Evolutionary conservation across 257 asterid species (phyloP), one percentile per base, ranked within the genome.

Genomic region (Leptodermis oblonga): DNA sequence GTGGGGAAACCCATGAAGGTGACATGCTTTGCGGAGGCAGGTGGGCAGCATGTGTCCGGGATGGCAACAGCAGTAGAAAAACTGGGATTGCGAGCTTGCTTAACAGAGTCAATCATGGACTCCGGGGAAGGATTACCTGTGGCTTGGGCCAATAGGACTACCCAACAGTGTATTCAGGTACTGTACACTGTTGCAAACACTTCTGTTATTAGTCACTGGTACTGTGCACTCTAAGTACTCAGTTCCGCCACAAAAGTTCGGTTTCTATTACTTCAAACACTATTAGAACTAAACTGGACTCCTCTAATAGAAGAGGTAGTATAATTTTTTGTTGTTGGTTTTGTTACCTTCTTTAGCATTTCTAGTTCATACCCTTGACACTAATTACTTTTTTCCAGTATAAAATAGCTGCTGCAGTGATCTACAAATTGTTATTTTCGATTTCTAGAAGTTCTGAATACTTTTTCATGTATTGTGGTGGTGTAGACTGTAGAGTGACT

Each of bases 11-110:
- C 13, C 42, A 59, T 22, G 17, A 56, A 87, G 97, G 97, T 90
- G n/a, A 90, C 92, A 3, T 86, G 95, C 84, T 84, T 90, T 74
- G 97, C 93, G 28, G 95, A 90, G 77, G 95, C 93, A 0, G 97
- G 95, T 48, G 97, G 97, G 43, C 92, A 90, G 81, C 93, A 88
- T 72, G 85, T 90, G 48, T 60, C 88, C 0, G 97, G 85, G 58
- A 90, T 88, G 97, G 91, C 86, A 8, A 86, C 85, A 75, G 97
- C 95, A 11, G 86, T 90, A 7, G 84, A 83, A 58, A 58, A 65
- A 53, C 77, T 90, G 66, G 97, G 95, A 23, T 75, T 88, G 73
- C 89, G 97, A 6, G 95, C 92, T 0, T 90, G 97, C 76, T 83
- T 90, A 76, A 54, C 86, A 0, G 90, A 88, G 68, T 90, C 95